Conservation (phyloP, 2,329 filamentous ascomycete species). For the Alternaria solani region DNA sequence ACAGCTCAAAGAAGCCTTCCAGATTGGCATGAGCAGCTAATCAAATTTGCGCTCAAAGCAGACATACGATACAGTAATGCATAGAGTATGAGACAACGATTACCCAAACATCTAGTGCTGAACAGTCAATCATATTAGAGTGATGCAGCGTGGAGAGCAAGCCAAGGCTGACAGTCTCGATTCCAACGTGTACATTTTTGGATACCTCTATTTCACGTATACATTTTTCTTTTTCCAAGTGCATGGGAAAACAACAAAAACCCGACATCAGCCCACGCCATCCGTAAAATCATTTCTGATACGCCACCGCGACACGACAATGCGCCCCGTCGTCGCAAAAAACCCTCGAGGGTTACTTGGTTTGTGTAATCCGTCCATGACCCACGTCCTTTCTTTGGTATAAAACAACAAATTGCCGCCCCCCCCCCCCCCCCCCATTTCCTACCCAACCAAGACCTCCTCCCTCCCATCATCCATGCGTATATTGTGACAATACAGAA, state of each 20-base stretch:
- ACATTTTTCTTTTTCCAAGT: neutral
- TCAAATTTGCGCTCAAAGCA: neutral
- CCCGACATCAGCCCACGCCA: neutral
- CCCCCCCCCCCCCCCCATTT: too few relatives aligned
- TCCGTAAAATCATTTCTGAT: slow-evolving; percentile 5
- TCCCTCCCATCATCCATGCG: neutral
- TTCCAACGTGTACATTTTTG: slow-evolving; percentile 1
- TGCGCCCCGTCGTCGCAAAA: neutral
- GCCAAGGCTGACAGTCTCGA: too few relatives aligned
- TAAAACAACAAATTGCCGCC: slow-evolving; percentile 6
- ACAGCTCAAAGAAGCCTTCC: neutral
- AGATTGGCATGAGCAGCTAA: neutral
- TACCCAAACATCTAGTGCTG: neutral
- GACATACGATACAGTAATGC: slow-evolving; percentile 20
- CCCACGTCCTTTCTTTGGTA: slow-evolving; percentile 6
- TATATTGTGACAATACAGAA: neutral
- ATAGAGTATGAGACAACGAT: slow-evolving; percentile 25
- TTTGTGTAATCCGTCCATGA: neutral
- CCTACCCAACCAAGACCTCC: neutral
- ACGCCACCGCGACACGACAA: slow-evolving; percentile 10
- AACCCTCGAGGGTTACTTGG: neutral
- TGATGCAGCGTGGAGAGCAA: neutral
- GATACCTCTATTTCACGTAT: neutral
- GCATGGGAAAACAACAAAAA: neutral
- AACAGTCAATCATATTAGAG: neutral